phyloP scores from a whole-genome alignment of 768 basidiomycete species.

The Mycena latifolia region DNA sequence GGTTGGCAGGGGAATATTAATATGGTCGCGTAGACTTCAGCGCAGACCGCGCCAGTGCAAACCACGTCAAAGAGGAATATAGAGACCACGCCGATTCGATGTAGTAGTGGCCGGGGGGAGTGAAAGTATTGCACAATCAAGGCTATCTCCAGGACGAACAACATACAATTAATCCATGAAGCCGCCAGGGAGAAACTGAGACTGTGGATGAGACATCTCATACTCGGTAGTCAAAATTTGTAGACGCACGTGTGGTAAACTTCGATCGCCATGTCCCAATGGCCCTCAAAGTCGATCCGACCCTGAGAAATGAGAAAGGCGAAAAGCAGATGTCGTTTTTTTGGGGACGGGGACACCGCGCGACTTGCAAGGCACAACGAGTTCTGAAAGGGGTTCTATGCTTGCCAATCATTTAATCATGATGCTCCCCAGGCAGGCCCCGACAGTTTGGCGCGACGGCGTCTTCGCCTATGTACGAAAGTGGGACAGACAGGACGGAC shows the following conservation, averaged over 20 bases:
- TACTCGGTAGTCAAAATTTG: neutral
- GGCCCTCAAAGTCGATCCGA: too few relatives aligned
- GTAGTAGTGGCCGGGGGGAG: neutral
- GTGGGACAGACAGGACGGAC: too few relatives aligned
- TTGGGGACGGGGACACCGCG: too few relatives aligned
- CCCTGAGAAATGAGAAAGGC: too few relatives aligned
- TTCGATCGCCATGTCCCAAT: too few relatives aligned
- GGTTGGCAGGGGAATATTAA: neutral
- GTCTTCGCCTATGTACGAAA: too few relatives aligned
- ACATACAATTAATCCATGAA: constrained; percentile 25
- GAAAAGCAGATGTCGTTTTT: too few relatives aligned
- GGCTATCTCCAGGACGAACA: constrained; percentile 23
- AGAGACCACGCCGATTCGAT: neutral
- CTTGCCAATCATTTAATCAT: too few relatives aligned
- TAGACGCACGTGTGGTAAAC: neutral
- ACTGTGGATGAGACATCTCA: neutral
- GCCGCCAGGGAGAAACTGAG: constrained; percentile 6
- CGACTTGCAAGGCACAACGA: too few relatives aligned
- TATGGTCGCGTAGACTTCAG: neutral
- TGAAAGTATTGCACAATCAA: constrained; percentile 8
- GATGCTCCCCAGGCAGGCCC: too few relatives aligned
- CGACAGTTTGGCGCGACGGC: too few relatives aligned
- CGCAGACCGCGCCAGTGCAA: constrained; percentile 17
- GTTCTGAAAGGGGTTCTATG: too few relatives aligned
- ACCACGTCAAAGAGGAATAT: constrained; percentile 9